Percentiles rank a stretch among this genome's conserved stretches.
phyloP scores from a whole-genome alignment of 2,329 filamentous ascomycete species.

The Colletotrichum endophyticum region DNA sequence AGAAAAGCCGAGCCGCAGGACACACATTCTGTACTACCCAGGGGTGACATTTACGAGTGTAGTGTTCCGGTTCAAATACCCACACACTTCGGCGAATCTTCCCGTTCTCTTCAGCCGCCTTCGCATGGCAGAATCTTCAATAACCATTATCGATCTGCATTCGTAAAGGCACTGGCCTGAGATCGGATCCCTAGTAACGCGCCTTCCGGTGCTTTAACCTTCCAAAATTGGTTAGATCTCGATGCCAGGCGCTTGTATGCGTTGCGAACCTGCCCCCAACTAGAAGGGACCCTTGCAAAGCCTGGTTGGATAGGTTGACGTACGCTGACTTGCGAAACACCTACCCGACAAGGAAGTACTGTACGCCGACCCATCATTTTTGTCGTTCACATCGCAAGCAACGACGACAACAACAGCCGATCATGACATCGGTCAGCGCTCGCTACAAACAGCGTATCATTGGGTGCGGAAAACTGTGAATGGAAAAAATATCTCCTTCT shows the following conservation, averaged over 20 bases:
- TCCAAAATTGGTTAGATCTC: background rate
- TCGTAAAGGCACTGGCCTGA: background rate
- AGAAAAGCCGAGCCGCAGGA: background rate
- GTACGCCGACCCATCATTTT: background rate
- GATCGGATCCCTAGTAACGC: background rate
- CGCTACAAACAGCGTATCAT: background rate
- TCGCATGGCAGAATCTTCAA: background rate
- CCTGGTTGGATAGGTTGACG: background rate
- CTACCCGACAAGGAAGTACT: background rate
- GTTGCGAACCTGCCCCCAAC: background rate
- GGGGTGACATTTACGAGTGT: background rate
- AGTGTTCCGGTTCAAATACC: background rate
- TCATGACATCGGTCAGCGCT: background rate
- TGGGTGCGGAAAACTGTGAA: background rate
- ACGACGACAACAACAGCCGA: background rate
- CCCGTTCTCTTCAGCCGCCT: background rate
- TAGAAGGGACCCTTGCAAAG: background rate
- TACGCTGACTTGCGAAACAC: background rate
- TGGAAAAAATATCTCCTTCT: background rate
- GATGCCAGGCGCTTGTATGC: background rate
- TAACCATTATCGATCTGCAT: background rate
- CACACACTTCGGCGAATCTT: background rate
- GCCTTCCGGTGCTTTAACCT: background rate
- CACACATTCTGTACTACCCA: background rate
- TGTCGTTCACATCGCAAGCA: background rate